phyloP scores from a whole-genome alignment of 345 rosid species.

The Tarenaya hassleriana region DNA sequence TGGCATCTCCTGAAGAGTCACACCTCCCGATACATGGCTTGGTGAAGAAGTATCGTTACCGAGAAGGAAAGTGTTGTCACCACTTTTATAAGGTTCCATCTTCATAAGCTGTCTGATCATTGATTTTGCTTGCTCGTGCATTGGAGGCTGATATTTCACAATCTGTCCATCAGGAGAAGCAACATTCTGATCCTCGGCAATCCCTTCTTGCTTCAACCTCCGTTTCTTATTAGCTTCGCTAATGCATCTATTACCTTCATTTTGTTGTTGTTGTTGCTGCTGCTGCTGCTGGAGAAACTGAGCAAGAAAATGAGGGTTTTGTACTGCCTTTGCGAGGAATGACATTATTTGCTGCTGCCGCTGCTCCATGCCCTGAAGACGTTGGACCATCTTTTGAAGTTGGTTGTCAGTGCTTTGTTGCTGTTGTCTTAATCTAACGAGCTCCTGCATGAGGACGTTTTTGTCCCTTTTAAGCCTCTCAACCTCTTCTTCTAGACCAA shows the following conservation, averaged over 20 bases:
- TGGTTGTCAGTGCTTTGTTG: constrained; percentile 89
- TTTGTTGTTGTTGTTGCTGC: constrained; percentile 97
- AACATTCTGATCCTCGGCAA: constrained; percentile 39
- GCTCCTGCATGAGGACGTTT: constrained; percentile 98
- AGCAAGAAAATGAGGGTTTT: constrained; percentile 86
- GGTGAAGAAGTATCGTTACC: constrained; percentile 41
- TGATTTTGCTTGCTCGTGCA: constrained; percentile 66
- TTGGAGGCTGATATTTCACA: constrained; percentile 73
- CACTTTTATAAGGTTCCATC: constrained; percentile 42
- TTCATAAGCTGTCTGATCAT: constrained; percentile 66
- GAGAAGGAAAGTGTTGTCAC: constrained; percentile 44
- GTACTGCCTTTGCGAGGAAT: constrained; percentile 90
- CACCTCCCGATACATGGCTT: constrained; percentile 44
- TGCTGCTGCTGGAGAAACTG: constrained; percentile 98
- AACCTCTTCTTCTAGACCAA: constrained; percentile 95
- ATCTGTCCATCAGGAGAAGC: constrained; percentile 75
- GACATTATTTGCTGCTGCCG: constrained; percentile 98
- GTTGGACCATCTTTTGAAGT: constrained; percentile 81
- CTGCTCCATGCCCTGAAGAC: constrained; percentile 97
- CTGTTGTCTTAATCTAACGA: constrained; percentile 87
- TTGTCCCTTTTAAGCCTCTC: constrained; percentile 98
- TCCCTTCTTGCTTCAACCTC: constrained; percentile 70
- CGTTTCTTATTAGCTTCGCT: constrained; percentile 79
- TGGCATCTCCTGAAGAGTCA: constrained; percentile 75
- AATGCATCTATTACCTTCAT: constrained; percentile 68